These are phyloP conservation scores for Cucumis cinereus DNA, from an alignment of 306 rosid genomes.

Conservation along the genomic window DNA sequence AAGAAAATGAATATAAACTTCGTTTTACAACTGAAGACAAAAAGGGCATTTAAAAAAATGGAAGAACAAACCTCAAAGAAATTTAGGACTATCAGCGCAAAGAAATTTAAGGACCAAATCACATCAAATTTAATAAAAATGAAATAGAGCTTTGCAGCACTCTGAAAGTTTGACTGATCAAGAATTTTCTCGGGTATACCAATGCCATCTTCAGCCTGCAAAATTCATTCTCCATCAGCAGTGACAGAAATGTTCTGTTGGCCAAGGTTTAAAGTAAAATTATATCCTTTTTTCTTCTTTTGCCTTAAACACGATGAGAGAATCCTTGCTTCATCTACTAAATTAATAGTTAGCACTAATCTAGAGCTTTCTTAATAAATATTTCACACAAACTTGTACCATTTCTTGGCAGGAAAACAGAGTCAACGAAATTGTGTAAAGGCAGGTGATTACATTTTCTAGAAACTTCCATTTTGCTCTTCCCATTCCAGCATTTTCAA, in stretches of 20 bases:
- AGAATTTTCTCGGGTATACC: constrained; percentile 90
- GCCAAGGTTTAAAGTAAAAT: not conserved
- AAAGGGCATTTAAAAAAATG: not conserved
- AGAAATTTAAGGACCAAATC: constrained; percentile 64
- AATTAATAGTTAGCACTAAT: not conserved
- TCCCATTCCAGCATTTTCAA: not conserved
- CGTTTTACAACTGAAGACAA: not conserved
- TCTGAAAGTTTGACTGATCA: constrained; percentile 57
- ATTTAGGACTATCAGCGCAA: constrained; percentile 59
- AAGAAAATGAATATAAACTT: not conserved
- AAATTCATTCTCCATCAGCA: constrained; percentile 19
- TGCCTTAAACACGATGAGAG: not conserved
- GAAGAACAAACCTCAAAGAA: constrained; percentile 68
- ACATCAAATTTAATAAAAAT: constrained; percentile 24
- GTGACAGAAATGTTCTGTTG: not conserved
- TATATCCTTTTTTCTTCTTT: not conserved
- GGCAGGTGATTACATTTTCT: not conserved
- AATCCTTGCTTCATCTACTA: not conserved
- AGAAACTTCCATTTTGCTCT: not conserved
- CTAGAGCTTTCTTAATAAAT: not conserved
- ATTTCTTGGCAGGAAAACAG: not conserved
- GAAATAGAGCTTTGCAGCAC: constrained; percentile 55
- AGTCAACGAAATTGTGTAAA: not conserved
- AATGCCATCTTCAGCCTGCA: constrained; percentile 93
- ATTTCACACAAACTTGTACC: not conserved